These are phyloP conservation scores for Alopecurus myosuroides DNA, from an alignment of 176 grass and related monocot species.

Conservation along the genomic window DNA sequence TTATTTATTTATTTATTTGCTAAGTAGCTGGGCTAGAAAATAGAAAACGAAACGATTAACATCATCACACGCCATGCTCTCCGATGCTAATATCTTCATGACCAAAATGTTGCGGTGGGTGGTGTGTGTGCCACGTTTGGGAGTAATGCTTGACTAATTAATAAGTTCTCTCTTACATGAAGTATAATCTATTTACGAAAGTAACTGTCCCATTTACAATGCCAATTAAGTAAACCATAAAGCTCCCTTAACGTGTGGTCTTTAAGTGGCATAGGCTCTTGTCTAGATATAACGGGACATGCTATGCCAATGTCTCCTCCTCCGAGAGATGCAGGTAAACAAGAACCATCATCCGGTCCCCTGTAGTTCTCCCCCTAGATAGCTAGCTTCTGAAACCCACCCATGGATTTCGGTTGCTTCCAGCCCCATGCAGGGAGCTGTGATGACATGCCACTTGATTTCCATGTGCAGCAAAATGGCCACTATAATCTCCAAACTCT, in stretches of 20 bases:
- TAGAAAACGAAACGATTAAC: background rate
- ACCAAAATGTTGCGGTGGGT: background rate
- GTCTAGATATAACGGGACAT: slow-evolving; percentile 35
- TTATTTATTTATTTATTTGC: background rate
- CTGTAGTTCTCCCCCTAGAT: background rate
- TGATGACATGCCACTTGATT: slow-evolving; percentile 29
- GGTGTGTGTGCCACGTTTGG: slow-evolving; percentile 17
- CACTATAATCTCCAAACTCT: background rate
- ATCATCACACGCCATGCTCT: background rate
- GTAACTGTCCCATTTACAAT: slow-evolving; percentile 32
- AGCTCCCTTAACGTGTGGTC: slow-evolving; percentile 19
- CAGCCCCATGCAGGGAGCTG: slow-evolving; percentile 20
- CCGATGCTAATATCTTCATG: background rate
- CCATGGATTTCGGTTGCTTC: slow-evolving; percentile 54
- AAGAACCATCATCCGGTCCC: background rate
- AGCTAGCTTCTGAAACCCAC: slow-evolving; percentile 7
- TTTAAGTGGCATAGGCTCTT: slow-evolving; percentile 20
- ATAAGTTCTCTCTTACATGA: slow-evolving; percentile 4
- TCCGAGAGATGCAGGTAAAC: slow-evolving; percentile 20
- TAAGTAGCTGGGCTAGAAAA: background rate
- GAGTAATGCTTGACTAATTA: slow-evolving; percentile 13
- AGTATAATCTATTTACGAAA: slow-evolving; percentile 36
- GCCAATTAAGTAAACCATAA: slow-evolving; percentile 30
- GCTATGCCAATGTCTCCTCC: slow-evolving; percentile 6
- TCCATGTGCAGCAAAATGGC: slow-evolving; percentile 14